These are phyloP conservation scores for Phytopythium ostracodes DNA, from an alignment of 352 stramenopile genomes.

Conservation along the genomic window DNA sequence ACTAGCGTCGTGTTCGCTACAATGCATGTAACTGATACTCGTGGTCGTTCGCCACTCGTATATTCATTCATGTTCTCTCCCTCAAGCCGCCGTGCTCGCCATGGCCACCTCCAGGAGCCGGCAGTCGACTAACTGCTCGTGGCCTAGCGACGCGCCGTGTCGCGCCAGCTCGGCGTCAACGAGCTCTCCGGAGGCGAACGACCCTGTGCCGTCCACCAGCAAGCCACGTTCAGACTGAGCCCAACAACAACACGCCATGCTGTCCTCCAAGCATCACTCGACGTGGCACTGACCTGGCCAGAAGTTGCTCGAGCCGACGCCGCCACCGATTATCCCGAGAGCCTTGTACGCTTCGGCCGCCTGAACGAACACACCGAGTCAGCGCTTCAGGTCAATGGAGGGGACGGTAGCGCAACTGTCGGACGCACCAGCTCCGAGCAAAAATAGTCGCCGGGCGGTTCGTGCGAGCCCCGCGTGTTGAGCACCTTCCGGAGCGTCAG, in stretches of 20 bases:
- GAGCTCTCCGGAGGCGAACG: slow-evolving; percentile 43
- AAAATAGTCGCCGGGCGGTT: slow-evolving; percentile 35
- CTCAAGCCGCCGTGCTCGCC: slow-evolving; percentile 10
- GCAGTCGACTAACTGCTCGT: slow-evolving; percentile 51
- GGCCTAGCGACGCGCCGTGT: slow-evolving; percentile 37
- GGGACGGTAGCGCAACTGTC: background rate
- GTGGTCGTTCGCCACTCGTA: background rate
- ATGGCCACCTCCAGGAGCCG: slow-evolving; percentile 53
- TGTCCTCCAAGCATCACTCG: background rate
- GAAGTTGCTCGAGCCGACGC: slow-evolving; percentile 39
- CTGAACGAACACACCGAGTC: slow-evolving; percentile 10
- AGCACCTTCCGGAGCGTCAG: slow-evolving; percentile 51
- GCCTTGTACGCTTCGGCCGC: slow-evolving; percentile 52
- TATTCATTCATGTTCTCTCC: background rate
- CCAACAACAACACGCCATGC: background rate
- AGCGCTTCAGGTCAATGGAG: background rate
- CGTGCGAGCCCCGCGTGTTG: slow-evolving; percentile 13
- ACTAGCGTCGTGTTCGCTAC: too few relatives aligned
- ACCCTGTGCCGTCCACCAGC: too few relatives aligned
- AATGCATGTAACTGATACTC: background rate
- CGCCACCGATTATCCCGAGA: slow-evolving; percentile 37
- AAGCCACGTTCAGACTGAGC: background rate
- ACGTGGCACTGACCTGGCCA: slow-evolving; percentile 37
- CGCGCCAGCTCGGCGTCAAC: slow-evolving; percentile 44
- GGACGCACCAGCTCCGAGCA: slow-evolving; percentile 59